Conservation (phyloP, 1,284 basidiomycete genomes). For the Naganishia cerealis region DNA sequence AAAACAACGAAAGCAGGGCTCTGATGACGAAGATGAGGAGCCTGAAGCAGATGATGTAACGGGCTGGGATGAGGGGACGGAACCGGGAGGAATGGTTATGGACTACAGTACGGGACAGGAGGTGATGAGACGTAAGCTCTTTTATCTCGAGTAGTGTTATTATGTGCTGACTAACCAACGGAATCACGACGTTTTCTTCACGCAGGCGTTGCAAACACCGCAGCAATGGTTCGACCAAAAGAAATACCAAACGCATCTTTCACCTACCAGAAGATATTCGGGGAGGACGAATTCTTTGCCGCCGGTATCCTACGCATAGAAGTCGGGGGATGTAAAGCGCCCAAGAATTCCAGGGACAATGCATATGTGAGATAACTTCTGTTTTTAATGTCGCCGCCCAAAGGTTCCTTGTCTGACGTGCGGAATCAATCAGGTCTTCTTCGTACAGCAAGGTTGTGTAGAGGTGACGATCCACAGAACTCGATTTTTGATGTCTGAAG, state of each 20-base stretch:
- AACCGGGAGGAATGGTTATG: slow-evolving; percentile 66
- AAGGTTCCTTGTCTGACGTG: slow-evolving; percentile 1
- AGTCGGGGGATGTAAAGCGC: slow-evolving; percentile 73
- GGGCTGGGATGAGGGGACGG: slow-evolving; percentile 79
- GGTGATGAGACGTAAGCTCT: slow-evolving; percentile 22
- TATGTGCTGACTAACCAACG: neutral
- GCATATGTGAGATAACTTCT: slow-evolving; percentile 70
- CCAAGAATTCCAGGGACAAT: slow-evolving; percentile 88
- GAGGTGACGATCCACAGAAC: slow-evolving; percentile 79
- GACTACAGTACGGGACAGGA: slow-evolving; percentile 65
- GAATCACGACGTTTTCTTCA: neutral
- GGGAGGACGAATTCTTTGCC: slow-evolving; percentile 86
- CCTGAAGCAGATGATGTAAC: slow-evolving; percentile 57
- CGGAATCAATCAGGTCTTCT: slow-evolving; percentile 68
- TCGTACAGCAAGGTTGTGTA: slow-evolving; percentile 81
- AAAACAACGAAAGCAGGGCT: slow-evolving; percentile 29
- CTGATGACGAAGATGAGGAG: slow-evolving; percentile 57
- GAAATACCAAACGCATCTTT: slow-evolving; percentile 66
- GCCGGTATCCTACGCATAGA: slow-evolving; percentile 84
- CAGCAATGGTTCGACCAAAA: slow-evolving; percentile 63
- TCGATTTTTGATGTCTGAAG: slow-evolving; percentile 72
- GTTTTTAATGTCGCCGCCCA: neutral
- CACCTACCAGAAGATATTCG: slow-evolving; percentile 89
- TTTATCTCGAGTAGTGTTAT: neutral
- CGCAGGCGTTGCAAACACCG: slow-evolving; percentile 71